Evolutionary conservation across 192 early-diverging fungal genomes (phyloP), one percentile per base, ranked within the genome.

Genomic region (Umbelopsis sp.): DNA sequence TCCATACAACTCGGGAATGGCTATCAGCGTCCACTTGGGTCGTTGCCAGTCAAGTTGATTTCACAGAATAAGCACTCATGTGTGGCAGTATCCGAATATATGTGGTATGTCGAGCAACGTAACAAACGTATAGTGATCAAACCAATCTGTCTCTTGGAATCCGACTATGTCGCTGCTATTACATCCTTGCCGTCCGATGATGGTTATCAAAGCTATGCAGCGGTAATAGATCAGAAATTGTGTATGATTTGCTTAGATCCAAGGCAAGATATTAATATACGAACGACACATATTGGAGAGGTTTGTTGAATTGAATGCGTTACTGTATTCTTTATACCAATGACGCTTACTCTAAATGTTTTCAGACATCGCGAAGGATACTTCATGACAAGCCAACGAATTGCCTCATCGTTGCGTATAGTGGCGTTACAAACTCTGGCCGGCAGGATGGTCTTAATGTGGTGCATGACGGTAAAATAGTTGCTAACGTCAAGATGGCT

Each of bases 181-280:
- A 62, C 29, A 14, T 32, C 29, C 17, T 12, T 62, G n/a, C 31
- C 26, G 16, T 34, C 56, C 14, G 29, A 32, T 1, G 31, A 34
- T 32, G 17, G 7, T 1, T 26, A 34, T n/a, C 56, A 62, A 62
- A 29, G 29, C 56, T 62, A 62, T 62, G 56, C 56, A 34, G 56
- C 56, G 12, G 16, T 62, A 14, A 62, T 62, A 12, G 56, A 62
- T 62, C 56, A 62, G 17, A 62, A 62, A 34, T 14, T 62, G 31
- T 62, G 56, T 62, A 62, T 62, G 31, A 62, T 62, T n/a, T 29
- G 56, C 56, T 20, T 62, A n/a, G 56, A 62, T 34, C 31, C 56
- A 20, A 29, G 31, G 3, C 29, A 62, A 62, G 56, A 62, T 14
- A 62, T 62, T 16, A 62, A 62, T 34, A 31, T 34, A 8, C 56